Conservation (phyloP, 768 basidiomycete species). For the Termitomyces sp. region DNA sequence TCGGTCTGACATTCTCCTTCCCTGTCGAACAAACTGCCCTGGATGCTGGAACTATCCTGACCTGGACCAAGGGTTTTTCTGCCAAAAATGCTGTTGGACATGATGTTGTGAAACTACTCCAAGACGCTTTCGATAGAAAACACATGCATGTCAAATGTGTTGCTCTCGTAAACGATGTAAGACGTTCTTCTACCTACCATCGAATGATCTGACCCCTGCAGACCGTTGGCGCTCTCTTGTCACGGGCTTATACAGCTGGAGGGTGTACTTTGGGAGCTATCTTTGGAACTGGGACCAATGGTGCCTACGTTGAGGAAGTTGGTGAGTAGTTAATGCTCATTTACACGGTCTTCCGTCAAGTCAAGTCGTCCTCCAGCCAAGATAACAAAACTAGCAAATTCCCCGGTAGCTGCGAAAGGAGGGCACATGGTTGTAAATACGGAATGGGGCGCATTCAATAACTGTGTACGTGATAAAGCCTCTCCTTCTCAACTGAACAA, state of each 20-base stretch:
- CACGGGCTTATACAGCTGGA: conserved; percentile 90
- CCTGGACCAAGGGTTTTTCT: conserved; percentile 96
- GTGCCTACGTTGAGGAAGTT: conserved; percentile 91
- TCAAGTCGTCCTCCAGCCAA: conserved; percentile 39
- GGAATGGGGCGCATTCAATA: conserved; percentile 99
- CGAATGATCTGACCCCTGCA: conserved; percentile 25
- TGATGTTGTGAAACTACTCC: conserved; percentile 85
- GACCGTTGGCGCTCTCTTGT: conserved; percentile 95
- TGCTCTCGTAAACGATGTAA: conserved; percentile 91
- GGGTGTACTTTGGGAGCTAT: conserved; percentile 88
- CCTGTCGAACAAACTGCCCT: conserved; percentile 97
- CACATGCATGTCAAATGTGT: conserved; percentile 90
- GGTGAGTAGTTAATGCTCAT: conserved; percentile 26
- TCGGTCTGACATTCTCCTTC: conserved; percentile 96
- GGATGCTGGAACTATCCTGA: conserved; percentile 84
- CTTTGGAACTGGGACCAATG: conserved; percentile 98
- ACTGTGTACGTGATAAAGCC: conserved; percentile 53
- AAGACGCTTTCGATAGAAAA: conserved; percentile 89
- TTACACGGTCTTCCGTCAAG: background rate
- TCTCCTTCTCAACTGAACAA: background rate
- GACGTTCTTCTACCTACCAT: conserved; percentile 17
- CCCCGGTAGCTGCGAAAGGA: conserved; percentile 51
- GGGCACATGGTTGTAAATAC: conserved; percentile 94
- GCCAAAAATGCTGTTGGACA: conserved; percentile 87
- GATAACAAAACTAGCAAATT: conserved; percentile 78